These are phyloP conservation scores for Botrytis squamosa DNA, from an alignment of 2,329 filamentous ascomycete species.

Conservation along the genomic window DNA sequence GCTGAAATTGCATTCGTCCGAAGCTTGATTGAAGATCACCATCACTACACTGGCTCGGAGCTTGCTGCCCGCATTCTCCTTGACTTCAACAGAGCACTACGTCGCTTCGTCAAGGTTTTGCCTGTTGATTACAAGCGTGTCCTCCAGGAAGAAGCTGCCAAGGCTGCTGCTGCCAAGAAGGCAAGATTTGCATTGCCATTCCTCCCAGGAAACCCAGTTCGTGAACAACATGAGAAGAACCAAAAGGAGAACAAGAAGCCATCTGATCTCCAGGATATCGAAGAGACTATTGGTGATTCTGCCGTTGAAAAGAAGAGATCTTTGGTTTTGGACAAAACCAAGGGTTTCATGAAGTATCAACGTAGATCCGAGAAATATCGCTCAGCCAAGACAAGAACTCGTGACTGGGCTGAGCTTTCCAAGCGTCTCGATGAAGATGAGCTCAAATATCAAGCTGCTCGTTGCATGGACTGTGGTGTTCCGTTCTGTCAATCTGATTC, in stretches of 20 bases:
- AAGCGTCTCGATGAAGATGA: constrained; percentile 87
- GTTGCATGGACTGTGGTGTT: constrained; percentile 98
- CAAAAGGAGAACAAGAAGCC: constrained; percentile 66
- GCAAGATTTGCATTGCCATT: constrained; percentile 78
- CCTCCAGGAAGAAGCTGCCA: constrained; percentile 78
- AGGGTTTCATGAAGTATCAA: constrained; percentile 96
- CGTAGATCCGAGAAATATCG: constrained; percentile 93
- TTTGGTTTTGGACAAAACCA: constrained; percentile 94
- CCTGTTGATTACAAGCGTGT: constrained; percentile 97
- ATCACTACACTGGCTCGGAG: constrained; percentile 97
- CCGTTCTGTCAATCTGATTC: constrained; percentile 97
- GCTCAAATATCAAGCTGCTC: constrained; percentile 92
- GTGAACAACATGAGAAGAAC: constrained; percentile 51
- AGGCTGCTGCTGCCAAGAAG: constrained; percentile 81
- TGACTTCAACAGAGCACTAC: constrained; percentile 91
- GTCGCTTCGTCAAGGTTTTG: constrained; percentile 88
- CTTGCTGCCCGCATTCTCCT: constrained; percentile 87
- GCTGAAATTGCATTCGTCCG: constrained; percentile 87
- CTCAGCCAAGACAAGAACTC: constrained; percentile 75
- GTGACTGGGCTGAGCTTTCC: constrained; percentile 92
- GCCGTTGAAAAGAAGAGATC: constrained; percentile 87
- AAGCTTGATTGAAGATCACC: constrained; percentile 91
- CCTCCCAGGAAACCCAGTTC: constrained; percentile 64
- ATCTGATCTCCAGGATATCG: constrained; percentile 72
- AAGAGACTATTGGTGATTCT: constrained; percentile 83